Percentiles rank a stretch among this genome's conserved stretches.
These are phyloP conservation scores for Harringtonia lauricola DNA, from an alignment of 2,329 filamentous ascomycete species.

Conservation along the genomic window DNA sequence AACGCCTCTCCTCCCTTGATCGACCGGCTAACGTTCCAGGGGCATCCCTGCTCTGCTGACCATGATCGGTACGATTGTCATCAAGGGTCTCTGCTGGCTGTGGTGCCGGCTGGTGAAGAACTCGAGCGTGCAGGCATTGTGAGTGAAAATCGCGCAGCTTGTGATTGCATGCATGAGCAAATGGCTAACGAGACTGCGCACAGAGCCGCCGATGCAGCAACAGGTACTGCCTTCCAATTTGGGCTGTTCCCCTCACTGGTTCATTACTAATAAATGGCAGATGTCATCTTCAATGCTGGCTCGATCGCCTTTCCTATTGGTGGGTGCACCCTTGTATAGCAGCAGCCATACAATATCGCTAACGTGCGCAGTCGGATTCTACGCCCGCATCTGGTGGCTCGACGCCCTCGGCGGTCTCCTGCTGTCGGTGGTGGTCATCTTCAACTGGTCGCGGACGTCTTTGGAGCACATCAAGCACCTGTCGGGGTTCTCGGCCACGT, in stretches of 20 bases:
- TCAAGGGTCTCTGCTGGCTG: constrained; percentile 75
- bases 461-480: constrained; percentile 70
- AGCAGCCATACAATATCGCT: background rate
- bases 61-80: constrained; percentile 70
- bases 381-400: constrained; percentile 70
- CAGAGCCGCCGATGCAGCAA: constrained; percentile 20
- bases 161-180: background rate
- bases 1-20: background rate
- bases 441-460: constrained; percentile 67
- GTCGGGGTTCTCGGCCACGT: constrained; percentile 65
- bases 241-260: background rate
- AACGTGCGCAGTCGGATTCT: constrained; percentile 51
- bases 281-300: constrained; percentile 85
- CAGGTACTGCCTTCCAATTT: constrained; percentile 1
- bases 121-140: constrained; percentile 72
- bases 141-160: constrained; percentile 15
- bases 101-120: constrained; percentile 84
- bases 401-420: constrained; percentile 69
- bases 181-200: background rate
- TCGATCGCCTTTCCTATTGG: constrained; percentile 76
- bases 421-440: constrained; percentile 68
- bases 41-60: constrained; percentile 63
- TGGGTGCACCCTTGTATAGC: constrained; percentile 21
- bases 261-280: constrained; percentile 5
- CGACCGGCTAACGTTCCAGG: constrained; percentile 13